A percentile compares a stretch with the other conserved stretches of the same genome.
These are phyloP conservation scores for Euphorbia celastroides DNA, from an alignment of 441 rosid genomes.

Conservation along the genomic window DNA sequence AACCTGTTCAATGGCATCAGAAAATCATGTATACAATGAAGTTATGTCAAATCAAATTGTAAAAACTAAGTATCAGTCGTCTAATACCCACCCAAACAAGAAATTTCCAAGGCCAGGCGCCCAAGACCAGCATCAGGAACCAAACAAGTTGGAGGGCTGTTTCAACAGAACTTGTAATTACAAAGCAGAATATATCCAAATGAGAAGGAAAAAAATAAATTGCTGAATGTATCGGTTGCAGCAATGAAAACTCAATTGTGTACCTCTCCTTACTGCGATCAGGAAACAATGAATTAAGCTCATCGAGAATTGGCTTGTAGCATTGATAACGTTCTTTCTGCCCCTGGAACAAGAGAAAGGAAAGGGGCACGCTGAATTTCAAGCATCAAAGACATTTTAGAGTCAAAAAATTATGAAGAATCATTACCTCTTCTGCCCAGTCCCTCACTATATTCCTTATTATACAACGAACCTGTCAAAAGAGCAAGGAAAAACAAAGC, in stretches of 20 bases:
- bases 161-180: slow-evolving; percentile 24
- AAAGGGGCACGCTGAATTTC: slow-evolving; percentile 2
- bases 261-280: slow-evolving; percentile 68
- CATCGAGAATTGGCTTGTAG: slow-evolving; percentile 89
- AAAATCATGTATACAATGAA: slow-evolving; percentile 18
- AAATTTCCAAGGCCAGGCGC: slow-evolving; percentile 92
- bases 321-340: slow-evolving; percentile 85
- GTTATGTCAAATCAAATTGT: not conserved
- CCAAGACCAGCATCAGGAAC: slow-evolving; percentile 99
- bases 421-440: slow-evolving; percentile 93
- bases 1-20: slow-evolving; percentile 49
- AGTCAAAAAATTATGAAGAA: slow-evolving; percentile 9
- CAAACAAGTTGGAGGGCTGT: slow-evolving; percentile 86
- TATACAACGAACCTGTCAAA: slow-evolving; percentile 88
- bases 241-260: not conserved
- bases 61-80: slow-evolving; percentile 7
- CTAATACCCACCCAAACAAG: slow-evolving; percentile 62
- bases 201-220: slow-evolving; percentile 10
- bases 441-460: slow-evolving; percentile 95
- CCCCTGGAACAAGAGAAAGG: slow-evolving; percentile 43
- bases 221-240: not conserved
- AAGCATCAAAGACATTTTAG: slow-evolving; percentile 10
- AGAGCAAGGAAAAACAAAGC: slow-evolving; percentile 12
- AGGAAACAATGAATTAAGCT: slow-evolving; percentile 79
- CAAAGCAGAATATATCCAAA: not conserved